phyloP scores from a whole-genome alignment of 306 rosid species.

The Malus fusca region DNA sequence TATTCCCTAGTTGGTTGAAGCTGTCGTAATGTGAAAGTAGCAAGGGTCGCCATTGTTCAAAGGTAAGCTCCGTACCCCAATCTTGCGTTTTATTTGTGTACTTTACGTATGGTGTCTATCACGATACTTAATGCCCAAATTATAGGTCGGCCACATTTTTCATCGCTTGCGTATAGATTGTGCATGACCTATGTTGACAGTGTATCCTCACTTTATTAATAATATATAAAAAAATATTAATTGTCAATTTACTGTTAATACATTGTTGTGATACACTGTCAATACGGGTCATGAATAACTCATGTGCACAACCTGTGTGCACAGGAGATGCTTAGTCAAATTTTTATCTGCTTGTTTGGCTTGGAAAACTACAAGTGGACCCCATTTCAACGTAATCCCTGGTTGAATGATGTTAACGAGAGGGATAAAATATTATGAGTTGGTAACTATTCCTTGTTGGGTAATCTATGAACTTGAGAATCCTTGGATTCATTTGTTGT shows the following conservation, averaged over 20 bases:
- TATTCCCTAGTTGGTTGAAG: background rate
- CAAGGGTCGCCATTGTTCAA: background rate
- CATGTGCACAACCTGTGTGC: background rate
- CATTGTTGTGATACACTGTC: too few species aligned
- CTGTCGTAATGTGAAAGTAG: background rate
- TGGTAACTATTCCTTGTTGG: background rate
- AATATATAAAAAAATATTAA: too few species aligned
- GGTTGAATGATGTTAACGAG: background rate
- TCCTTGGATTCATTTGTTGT: background rate
- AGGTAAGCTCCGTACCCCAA: background rate
- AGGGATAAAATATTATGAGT: background rate
- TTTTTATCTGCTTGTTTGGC: background rate
- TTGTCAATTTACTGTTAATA: too few species aligned
- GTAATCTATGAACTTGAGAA: background rate
- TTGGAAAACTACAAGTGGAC: background rate
- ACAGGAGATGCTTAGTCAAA: background rate
- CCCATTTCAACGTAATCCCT: background rate
- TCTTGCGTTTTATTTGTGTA: background rate
- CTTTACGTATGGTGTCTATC: background rate
- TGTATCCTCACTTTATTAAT: too few species aligned
- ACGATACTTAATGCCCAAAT: background rate
- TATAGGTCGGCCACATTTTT: background rate
- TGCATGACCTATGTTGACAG: too few species aligned
- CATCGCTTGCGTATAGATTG: background rate
- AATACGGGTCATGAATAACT: too few species aligned